Percentiles rank a stretch among this genome's conserved stretches.
Conservation (phyloP, 75 land plant species). For the Azolla pinnata region DNA sequence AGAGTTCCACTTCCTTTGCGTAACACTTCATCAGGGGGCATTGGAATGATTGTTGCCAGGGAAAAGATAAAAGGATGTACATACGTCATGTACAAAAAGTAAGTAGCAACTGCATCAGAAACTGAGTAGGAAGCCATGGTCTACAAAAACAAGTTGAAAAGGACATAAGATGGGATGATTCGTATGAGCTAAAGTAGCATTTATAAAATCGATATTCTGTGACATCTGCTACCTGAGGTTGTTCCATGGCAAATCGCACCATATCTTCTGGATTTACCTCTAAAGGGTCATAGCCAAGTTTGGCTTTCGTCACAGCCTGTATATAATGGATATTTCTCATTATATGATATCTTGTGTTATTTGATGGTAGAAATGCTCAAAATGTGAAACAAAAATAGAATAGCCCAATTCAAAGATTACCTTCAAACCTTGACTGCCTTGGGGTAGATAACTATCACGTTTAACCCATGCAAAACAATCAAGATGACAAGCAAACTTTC, state of each 20-base stretch:
- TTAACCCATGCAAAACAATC: constrained; percentile 99
- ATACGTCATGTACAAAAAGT: constrained; percentile 96
- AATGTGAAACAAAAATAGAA: too few relatives aligned
- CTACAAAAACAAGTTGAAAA: constrained; percentile 24
- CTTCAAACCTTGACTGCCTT: constrained; percentile 98
- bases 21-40: constrained; percentile 98
- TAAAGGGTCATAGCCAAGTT: constrained; percentile 92
- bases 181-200: not conserved
- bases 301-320: constrained; percentile 94
- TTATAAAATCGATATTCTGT: not conserved
- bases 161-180: not conserved
- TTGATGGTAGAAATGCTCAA: too few relatives aligned
- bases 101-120: constrained; percentile 98
- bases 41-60: constrained; percentile 94
- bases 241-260: constrained; percentile 90
- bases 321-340: too few relatives aligned
- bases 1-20: constrained; percentile 98
- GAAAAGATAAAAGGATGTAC: constrained; percentile 99
- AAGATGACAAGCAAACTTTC: constrained; percentile 94
- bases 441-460: constrained; percentile 98
- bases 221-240: constrained; percentile 63
- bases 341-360: too few relatives aligned
- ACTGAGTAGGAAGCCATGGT: constrained; percentile 99
- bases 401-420: too few relatives aligned
- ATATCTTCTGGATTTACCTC: constrained; percentile 99